These are phyloP conservation scores for Arthrobotrys pseudoclavata DNA, from an alignment of 2,329 filamentous ascomycete genomes.

Conservation along the genomic window DNA sequence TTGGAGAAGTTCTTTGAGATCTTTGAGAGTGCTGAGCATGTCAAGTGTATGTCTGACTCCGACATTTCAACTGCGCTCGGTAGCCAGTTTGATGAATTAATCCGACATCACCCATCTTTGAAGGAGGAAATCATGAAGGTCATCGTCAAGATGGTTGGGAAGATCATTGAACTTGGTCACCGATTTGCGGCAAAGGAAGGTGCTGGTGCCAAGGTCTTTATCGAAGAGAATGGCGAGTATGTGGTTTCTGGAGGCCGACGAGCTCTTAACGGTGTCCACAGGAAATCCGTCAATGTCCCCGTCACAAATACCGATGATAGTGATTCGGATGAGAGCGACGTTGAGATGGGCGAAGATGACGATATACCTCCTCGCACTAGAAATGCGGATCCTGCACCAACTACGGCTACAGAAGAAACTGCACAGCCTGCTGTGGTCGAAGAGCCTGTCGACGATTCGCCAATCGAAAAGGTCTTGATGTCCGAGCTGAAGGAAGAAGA, in stretches of 20 bases:
- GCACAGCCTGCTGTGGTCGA: conserved; percentile 56
- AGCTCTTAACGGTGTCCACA: conserved; percentile 62
- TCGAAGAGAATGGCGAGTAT: conserved; percentile 72
- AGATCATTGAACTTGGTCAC: conserved; percentile 81
- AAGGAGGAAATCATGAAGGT: conserved; percentile 84
- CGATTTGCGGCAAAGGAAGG: conserved; percentile 77
- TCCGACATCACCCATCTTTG: conserved; percentile 89
- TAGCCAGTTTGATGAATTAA: conserved; percentile 90
- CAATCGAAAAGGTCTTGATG: conserved; percentile 65
- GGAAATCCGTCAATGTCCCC: conserved; percentile 65
- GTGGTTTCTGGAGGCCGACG: conserved; percentile 73
- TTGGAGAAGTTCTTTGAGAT: conserved; percentile 92
- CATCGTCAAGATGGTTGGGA: conserved; percentile 88
- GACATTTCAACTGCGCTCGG: conserved; percentile 82
- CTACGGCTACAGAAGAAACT: conserved; percentile 61
- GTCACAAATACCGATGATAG: conserved; percentile 44
- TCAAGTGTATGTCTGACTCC: conserved; percentile 83
- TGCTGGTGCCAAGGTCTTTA: conserved; percentile 84
- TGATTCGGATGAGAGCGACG: conserved; percentile 66
- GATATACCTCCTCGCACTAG: conserved; percentile 62
- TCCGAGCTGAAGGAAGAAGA: conserved; percentile 70
- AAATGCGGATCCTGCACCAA: conserved; percentile 45
- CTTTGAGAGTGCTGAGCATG: conserved; percentile 92
- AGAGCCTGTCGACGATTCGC: conserved; percentile 51
- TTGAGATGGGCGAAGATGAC: conserved; percentile 76